These are phyloP conservation scores for Arbutus unedo DNA, from an alignment of 148 eudicot genomes.

Conservation along the genomic window DNA sequence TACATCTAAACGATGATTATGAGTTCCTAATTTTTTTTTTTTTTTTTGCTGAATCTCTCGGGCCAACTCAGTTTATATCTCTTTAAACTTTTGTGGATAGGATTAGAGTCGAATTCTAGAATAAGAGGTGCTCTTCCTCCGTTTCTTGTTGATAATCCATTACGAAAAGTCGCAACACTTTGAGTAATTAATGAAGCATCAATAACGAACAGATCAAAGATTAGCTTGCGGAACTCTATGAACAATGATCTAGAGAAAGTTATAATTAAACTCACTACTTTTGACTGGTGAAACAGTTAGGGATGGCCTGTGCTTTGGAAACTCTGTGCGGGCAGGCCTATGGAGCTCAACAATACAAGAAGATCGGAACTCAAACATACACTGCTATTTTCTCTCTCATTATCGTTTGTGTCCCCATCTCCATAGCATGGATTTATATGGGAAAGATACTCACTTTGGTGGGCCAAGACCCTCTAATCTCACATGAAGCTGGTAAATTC, in stretches of 20 bases:
- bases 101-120: too few relatives aligned
- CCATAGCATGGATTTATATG: conserved; percentile 59
- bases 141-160: too few relatives aligned
- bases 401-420: conserved; percentile 62
- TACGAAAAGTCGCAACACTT: too few relatives aligned
- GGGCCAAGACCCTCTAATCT: conserved; percentile 74
- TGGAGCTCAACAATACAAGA: conserved; percentile 77
- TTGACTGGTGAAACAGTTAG: conserved; percentile 47
- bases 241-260: neutral
- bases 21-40: neutral
- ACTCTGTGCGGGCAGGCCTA: conserved; percentile 84
- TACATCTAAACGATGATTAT: neutral
- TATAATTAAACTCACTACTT: neutral
- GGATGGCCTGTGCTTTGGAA: conserved; percentile 78
- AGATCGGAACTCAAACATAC: conserved; percentile 76
- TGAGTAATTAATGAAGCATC: too few relatives aligned
- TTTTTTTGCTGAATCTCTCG: too few relatives aligned
- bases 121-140: too few relatives aligned
- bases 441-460: conserved; percentile 49
- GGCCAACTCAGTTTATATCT: too few relatives aligned
- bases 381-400: conserved; percentile 66
- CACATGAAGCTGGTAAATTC: conserved; percentile 73
- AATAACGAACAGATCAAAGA: too few relatives aligned
- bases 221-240: neutral
- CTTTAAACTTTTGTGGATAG: too few relatives aligned